phyloP scores from a whole-genome alignment of 768 basidiomycete genomes.

The Mycena rebaudengoi region DNA sequence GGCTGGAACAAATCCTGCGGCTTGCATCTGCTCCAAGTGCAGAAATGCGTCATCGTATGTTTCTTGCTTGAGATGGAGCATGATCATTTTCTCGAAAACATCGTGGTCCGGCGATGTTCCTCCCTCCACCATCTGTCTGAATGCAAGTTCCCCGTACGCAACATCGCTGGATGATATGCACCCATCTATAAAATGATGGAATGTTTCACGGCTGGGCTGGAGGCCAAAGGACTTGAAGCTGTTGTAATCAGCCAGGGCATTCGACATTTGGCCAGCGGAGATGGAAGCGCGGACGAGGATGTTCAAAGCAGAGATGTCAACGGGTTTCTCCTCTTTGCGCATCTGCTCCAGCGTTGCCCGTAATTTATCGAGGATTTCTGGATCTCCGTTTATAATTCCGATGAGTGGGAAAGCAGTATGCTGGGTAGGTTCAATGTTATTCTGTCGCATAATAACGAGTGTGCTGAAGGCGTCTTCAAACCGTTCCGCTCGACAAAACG shows the following conservation, averaged over 20 bases:
- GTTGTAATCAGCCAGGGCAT: conserved; percentile 82
- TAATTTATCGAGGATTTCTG: conserved; percentile 66
- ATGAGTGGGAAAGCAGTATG: conserved; percentile 66
- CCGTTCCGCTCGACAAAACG: conserved; percentile 65
- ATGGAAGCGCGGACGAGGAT: conserved; percentile 72
- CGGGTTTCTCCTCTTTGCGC: conserved; percentile 54
- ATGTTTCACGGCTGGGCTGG: conserved; percentile 69
- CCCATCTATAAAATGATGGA: conserved; percentile 72
- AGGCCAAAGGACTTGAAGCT: conserved; percentile 63
- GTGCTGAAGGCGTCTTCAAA: conserved; percentile 70
- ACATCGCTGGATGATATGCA: conserved; percentile 68
- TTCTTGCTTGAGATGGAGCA: conserved; percentile 73
- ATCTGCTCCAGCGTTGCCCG: conserved; percentile 73
- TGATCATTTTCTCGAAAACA: conserved; percentile 75
- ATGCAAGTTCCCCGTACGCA: conserved; percentile 71
- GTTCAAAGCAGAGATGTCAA: conserved; percentile 72
- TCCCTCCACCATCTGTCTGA: conserved; percentile 70
- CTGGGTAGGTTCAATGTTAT: conserved; percentile 55
- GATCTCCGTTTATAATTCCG: conserved; percentile 52
- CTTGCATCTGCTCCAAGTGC: conserved; percentile 90
- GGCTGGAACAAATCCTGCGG: conserved; percentile 62
- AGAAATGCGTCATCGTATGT: conserved; percentile 89
- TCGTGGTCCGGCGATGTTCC: conserved; percentile 61
- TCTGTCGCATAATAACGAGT: conserved; percentile 66
- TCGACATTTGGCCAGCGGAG: conserved; percentile 70